Percentiles rank a stretch among this genome's conserved stretches.
These are phyloP conservation scores for Steccherinum ochraceum DNA, from an alignment of 768 basidiomycete genomes.

Conservation along the genomic window DNA sequence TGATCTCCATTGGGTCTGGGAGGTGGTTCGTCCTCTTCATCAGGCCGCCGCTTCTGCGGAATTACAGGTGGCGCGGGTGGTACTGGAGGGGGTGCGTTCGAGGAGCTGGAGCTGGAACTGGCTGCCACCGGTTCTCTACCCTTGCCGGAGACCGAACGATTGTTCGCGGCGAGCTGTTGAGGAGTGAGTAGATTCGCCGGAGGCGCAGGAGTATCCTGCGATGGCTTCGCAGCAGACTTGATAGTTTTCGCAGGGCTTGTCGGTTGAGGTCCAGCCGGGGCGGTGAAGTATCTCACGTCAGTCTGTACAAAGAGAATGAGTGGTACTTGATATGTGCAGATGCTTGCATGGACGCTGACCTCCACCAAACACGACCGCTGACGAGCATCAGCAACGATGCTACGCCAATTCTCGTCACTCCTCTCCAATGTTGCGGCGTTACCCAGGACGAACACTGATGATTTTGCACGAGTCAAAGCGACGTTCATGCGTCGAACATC, in stretches of 20 bases:
- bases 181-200: neutral
- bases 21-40: neutral
- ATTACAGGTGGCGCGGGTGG: neutral
- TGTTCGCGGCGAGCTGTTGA: neutral
- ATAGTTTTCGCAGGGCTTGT: slow-evolving; percentile 10
- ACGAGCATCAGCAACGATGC: slow-evolving; percentile 73
- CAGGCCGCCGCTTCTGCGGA: slow-evolving; percentile 1
- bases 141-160: neutral
- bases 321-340: slow-evolving; percentile 5
- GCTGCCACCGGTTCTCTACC: neutral
- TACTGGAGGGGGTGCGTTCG: neutral
- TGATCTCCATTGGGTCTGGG: neutral
- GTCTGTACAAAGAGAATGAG: slow-evolving; percentile 17
- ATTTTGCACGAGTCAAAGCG: slow-evolving; percentile 94
- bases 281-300: slow-evolving; percentile 34
- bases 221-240: slow-evolving; percentile 1
- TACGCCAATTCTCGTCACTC: slow-evolving; percentile 73
- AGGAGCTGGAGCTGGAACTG: neutral
- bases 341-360: slow-evolving; percentile 38
- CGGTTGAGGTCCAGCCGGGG: slow-evolving; percentile 6
- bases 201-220: neutral
- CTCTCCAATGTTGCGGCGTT: slow-evolving; percentile 85
- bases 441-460: slow-evolving; percentile 90
- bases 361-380: slow-evolving; percentile 55
- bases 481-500: slow-evolving; percentile 95